These are phyloP conservation scores for Rhizopogon vesiculosus DNA, from an alignment of 768 basidiomycete species.

Conservation along the genomic window DNA sequence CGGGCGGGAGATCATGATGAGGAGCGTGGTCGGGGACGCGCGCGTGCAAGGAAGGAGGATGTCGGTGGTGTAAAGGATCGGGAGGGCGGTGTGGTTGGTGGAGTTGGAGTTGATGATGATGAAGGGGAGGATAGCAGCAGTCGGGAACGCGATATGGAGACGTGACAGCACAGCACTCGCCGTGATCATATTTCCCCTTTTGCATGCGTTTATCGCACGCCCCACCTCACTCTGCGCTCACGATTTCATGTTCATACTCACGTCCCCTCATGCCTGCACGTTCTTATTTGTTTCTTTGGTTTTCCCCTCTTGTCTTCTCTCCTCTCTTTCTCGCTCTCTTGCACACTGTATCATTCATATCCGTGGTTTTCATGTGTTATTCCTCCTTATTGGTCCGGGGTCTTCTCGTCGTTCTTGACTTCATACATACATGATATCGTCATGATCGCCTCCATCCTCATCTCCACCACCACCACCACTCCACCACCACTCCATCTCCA, in stretches of 20 bases:
- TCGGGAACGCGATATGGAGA: not conserved
- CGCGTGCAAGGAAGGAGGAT: not conserved
- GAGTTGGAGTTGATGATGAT: not conserved
- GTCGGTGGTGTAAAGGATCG: not conserved
- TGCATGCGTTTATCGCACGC: no score
- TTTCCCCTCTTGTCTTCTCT: not conserved
- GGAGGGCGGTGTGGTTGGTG: not conserved
- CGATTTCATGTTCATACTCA: not conserved
- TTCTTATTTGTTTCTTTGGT: not conserved
- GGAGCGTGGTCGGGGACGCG: not conserved
- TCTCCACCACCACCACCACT: not conserved
- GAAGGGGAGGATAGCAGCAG: not conserved
- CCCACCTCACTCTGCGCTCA: no score
- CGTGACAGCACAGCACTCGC: not conserved
- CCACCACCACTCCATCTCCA: not conserved
- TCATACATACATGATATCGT: not conserved
- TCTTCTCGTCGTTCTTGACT: not conserved
- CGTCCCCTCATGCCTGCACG: not conserved
- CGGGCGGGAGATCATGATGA: not conserved
- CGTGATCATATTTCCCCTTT: no score
- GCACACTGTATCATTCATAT: not conserved
- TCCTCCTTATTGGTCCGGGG: not conserved
- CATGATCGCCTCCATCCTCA: not conserved
- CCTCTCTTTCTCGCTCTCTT: not conserved
- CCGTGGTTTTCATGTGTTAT: conserved; percentile 1